Base-by-base conservation (phyloP, 2,329 filamentous ascomycete species). In the Aspergillus ibericus region DNA sequence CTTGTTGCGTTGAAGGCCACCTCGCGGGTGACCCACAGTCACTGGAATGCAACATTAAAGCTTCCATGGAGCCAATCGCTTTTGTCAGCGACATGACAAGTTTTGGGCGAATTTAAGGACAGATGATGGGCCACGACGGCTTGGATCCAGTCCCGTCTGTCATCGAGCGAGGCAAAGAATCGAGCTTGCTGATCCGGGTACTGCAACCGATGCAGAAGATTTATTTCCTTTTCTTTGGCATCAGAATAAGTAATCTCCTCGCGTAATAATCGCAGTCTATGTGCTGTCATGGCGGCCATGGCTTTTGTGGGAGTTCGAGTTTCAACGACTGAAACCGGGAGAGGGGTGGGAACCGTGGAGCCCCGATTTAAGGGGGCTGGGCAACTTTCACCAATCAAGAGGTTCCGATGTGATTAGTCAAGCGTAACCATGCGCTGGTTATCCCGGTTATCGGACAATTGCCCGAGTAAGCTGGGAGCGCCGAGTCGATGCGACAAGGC, bases 41-140 rank as follows among this genome's bases (percentile, higher is more conserved):
- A 70, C 58, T 32, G 66, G 66, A 34, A 70, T 59, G 42, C 63
- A 70, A 69, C 58, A 57, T 70, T 68, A 56, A 68, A 70, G 47
- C 61, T 67, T 3, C 67, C 66, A 54, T 64, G 52, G 7, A 62
- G 22, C 68, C 68, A 70, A 6, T 63, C 32, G 12, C 62, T 49
- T 3, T 22, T 35, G 10, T 62, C 59, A 20, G 53, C 59, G 8
- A 65, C 53, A 20, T 54, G 55, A 27, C 42, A 51, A 9, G 20
- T 3, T 3, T 58, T 12, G 5, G 55, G 6, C 8, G 60, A 61
- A 10, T 5, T 9, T 10, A 73, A 57, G 15, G 60, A 53, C 2
- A 75, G 62, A 63, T 74, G 70, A 56, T 67, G 63, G 27, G 69
- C 60, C 16, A 71, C 66, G 16, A 70, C 58, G 53, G 38, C 60